Evolutionary conservation across 2,329 filamentous ascomycete species (phyloP).

Genomic region (Epichloe gansuensis): DNA sequence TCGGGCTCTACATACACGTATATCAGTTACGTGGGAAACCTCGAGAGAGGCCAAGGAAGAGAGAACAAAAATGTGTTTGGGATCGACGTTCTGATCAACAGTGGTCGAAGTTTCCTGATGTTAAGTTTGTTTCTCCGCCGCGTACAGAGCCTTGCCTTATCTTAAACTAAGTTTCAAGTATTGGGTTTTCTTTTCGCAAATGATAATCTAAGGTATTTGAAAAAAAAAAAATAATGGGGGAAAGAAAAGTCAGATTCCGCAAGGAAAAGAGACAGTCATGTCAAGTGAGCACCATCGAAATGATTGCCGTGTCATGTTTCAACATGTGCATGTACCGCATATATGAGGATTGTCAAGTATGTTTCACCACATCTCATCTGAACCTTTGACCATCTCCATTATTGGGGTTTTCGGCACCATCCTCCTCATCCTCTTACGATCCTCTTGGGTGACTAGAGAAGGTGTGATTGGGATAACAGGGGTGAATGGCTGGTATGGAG

Average conservation of each 20-base stretch:
- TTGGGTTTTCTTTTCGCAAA: background rate
- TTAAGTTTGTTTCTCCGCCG: background rate
- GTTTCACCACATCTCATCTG: conserved; percentile 51
- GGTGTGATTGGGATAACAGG: conserved; percentile 66
- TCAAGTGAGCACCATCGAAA: background rate
- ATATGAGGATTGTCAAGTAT: background rate
- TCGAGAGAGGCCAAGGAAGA: background rate
- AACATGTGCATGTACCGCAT: background rate
- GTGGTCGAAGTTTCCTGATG: background rate
- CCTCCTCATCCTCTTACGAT: conserved; percentile 56
- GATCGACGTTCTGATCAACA: background rate
- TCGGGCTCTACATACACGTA: background rate
- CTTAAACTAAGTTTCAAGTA: too few relatives aligned
- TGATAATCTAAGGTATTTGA: background rate
- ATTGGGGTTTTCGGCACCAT: conserved; percentile 51
- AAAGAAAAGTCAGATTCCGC: background rate
- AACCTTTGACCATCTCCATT: conserved; percentile 45
- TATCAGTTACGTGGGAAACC: background rate
- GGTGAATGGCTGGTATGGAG: conserved; percentile 67
- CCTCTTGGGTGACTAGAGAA: conserved; percentile 56
- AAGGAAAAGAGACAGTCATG: background rate
- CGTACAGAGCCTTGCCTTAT: background rate
- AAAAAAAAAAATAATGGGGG: background rate
- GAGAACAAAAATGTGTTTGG: background rate
- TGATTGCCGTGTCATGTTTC: background rate